These are phyloP conservation scores for Ichthyophthirius multifiliis DNA, from an alignment of 169 alveolate genomes.

Conservation along the genomic window DNA sequence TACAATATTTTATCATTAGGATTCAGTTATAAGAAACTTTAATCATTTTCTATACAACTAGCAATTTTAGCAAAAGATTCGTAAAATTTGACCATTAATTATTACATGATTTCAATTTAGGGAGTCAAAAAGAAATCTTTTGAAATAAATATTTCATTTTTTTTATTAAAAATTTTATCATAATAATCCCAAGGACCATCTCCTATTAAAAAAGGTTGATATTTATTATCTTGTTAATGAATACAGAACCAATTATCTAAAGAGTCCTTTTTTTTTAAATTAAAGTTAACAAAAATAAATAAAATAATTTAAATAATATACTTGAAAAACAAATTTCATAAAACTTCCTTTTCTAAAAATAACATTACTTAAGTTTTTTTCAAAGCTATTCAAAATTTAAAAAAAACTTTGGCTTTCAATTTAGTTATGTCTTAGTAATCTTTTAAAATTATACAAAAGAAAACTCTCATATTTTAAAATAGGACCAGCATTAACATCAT, in stretches of 20 bases:
- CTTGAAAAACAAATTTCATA: constrained; percentile 4
- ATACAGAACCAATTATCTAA: constrained; percentile 4
- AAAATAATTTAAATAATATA: background rate
- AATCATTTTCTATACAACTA: background rate
- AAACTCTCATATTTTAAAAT: background rate
- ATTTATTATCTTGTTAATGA: background rate
- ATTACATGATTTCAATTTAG: background rate
- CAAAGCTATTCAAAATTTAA: background rate
- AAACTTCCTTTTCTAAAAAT: constrained; percentile 15
- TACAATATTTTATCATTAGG: background rate
- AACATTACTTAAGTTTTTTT: background rate
- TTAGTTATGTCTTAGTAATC: background rate
- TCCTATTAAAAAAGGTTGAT: background rate
- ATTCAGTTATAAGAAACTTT: background rate
- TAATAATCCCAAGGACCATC: constrained; percentile 1
- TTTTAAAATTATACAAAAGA: background rate
- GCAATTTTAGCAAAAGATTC: background rate
- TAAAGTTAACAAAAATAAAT: too few species aligned
- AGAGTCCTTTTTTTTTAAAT: constrained; percentile 7
- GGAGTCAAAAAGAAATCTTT: background rate
- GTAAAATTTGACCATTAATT: background rate
- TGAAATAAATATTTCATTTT: background rate
- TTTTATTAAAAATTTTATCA: background rate
- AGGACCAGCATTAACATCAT: constrained; percentile 2
- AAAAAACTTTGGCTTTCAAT: background rate